phyloP scores from a whole-genome alignment of 306 rosid species.

The Astragalus glycyphyllos region DNA sequence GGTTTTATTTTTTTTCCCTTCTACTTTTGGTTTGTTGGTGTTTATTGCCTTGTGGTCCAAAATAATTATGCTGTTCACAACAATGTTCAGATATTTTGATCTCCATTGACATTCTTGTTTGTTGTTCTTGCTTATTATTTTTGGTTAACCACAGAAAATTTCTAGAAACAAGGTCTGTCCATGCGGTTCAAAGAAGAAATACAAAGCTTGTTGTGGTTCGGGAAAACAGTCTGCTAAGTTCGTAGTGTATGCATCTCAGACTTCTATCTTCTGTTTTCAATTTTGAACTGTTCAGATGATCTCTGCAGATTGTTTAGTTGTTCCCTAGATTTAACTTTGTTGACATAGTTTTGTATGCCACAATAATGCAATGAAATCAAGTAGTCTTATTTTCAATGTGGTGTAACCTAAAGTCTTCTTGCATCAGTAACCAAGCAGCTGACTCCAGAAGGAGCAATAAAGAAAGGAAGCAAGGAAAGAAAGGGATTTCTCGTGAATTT shows the following conservation, averaged over 20 bases:
- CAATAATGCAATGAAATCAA: slow-evolving; percentile 15
- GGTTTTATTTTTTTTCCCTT: slow-evolving; percentile 52
- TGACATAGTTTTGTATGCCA: slow-evolving; percentile 27
- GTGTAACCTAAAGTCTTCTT: slow-evolving; percentile 37
- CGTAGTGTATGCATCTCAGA: slow-evolving; percentile 55
- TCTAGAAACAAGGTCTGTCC: slow-evolving; percentile 77
- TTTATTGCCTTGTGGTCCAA: slow-evolving; percentile 1
- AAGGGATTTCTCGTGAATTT: slow-evolving; percentile 49
- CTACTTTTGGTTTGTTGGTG: slow-evolving; percentile 19
- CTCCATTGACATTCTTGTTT: slow-evolving; percentile 22
- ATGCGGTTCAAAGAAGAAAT: slow-evolving; percentile 81
- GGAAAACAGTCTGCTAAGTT: slow-evolving; percentile 61
- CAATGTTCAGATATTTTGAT: slow-evolving; percentile 14
- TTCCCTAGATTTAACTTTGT: slow-evolving; percentile 23
- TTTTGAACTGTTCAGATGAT: slow-evolving; percentile 24
- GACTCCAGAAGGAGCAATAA: slow-evolving; percentile 62
- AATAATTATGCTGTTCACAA: slow-evolving; percentile 20
- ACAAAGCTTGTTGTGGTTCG: slow-evolving; percentile 79
- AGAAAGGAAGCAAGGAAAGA: slow-evolving; percentile 63
- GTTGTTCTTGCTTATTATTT: slow-evolving; percentile 34
- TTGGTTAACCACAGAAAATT: slow-evolving; percentile 54
- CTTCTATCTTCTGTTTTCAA: slow-evolving; percentile 21
- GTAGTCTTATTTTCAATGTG: slow-evolving; percentile 17
- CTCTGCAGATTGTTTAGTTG: slow-evolving; percentile 1
- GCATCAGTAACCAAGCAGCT: slow-evolving; percentile 58